These are phyloP conservation scores for Suillus hirtellus DNA, from an alignment of 768 basidiomycete genomes.

Conservation along the genomic window DNA sequence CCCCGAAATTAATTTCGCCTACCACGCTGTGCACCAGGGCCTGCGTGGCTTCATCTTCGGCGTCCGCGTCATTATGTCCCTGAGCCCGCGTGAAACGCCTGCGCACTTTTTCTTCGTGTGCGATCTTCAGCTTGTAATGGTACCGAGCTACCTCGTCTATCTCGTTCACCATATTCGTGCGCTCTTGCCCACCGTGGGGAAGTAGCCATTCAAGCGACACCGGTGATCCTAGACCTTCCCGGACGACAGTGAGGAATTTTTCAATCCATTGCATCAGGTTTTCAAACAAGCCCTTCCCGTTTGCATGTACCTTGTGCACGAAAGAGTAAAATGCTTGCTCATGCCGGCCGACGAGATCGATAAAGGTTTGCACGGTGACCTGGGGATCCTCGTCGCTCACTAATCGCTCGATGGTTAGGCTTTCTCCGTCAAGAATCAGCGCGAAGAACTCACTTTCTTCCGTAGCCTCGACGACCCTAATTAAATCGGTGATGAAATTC, in stretches of 20 bases:
- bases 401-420: conserved; percentile 31
- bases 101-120: conserved; percentile 91
- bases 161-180: conserved; percentile 76
- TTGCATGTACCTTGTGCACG: conserved; percentile 97
- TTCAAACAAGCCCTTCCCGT: conserved; percentile 92
- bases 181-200: conserved; percentile 78
- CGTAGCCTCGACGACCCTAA: conserved; percentile 87
- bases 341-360: conserved; percentile 90
- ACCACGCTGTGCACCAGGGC: conserved; percentile 81
- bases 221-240: conserved; percentile 78
- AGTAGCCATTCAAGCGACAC: conserved; percentile 83
- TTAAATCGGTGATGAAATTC: conserved; percentile 92
- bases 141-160: conserved; percentile 88
- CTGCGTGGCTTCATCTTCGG: conserved; percentile 82
- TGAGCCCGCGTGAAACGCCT: conserved; percentile 73
- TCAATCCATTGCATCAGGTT: conserved; percentile 97
- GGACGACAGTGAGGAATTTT: conserved; percentile 85
- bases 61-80: conserved; percentile 52
- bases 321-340: conserved; percentile 96
- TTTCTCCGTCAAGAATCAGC: background rate
- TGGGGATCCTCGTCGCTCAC: conserved; percentile 84
- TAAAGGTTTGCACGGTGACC: conserved; percentile 87
- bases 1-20: conserved; percentile 78
- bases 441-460: conserved; percentile 72
- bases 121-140: conserved; percentile 92